Percentiles rank a stretch among this genome's conserved stretches.
phyloP scores from a whole-genome alignment of 805 yeast genomes.

The Starmerella bombicola region DNA sequence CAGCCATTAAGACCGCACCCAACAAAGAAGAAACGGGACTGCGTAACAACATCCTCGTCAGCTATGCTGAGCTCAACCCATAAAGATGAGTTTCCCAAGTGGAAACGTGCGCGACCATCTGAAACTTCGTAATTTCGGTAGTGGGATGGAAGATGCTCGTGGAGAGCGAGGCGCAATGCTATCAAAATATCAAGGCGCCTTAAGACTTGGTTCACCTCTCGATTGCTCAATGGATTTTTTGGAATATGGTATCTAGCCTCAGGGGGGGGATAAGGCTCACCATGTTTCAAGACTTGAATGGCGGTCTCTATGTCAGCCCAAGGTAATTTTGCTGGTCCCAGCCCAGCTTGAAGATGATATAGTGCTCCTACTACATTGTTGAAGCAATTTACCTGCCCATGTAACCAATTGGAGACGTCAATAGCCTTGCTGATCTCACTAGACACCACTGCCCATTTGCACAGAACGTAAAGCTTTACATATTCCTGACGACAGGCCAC shows the following conservation, averaged over 20 bases:
- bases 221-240: constrained; percentile 39
- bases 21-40: constrained; percentile 63
- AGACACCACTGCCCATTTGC: constrained; percentile 76
- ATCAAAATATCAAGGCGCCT: constrained; percentile 59
- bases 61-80: constrained; percentile 68
- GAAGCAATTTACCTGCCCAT: constrained; percentile 62
- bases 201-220: constrained; percentile 47
- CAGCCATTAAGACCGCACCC: constrained; percentile 56
- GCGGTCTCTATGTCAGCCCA: constrained; percentile 85
- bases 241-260: constrained; percentile 32
- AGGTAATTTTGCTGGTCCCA: constrained; percentile 80
- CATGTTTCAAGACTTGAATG: constrained; percentile 65
- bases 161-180: constrained; percentile 60
- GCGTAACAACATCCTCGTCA: constrained; percentile 36
- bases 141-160: constrained; percentile 44
- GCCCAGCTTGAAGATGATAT: constrained; percentile 53
- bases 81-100: constrained; percentile 46
- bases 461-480: constrained; percentile 68
- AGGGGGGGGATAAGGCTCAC: constrained; percentile 62
- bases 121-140: constrained; percentile 52
- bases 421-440: constrained; percentile 61
- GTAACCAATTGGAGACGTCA: constrained; percentile 77
- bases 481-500: constrained; percentile 71
- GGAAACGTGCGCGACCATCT: constrained; percentile 65
- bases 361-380: constrained; percentile 52